Percentiles rank a stretch among this genome's conserved stretches.
phyloP scores from a whole-genome alignment of 2,329 filamentous ascomycete genomes.

The Chrysosporium queenslandicum region DNA sequence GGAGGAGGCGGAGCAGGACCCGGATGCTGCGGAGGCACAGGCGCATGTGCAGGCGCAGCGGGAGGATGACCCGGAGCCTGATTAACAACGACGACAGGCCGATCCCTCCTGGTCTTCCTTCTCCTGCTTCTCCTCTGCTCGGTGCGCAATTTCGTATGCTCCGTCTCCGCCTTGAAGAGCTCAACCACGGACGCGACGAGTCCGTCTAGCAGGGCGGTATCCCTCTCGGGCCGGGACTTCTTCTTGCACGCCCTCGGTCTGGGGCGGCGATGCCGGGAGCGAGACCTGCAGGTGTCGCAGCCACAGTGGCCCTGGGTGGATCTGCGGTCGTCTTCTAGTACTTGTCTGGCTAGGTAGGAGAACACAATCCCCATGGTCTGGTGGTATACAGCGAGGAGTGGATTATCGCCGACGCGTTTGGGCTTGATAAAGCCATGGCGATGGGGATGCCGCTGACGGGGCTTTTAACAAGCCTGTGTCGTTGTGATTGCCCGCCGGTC shows the following conservation, averaged over 20 bases:
- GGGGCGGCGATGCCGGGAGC: neutral
- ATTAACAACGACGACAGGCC: too few species aligned
- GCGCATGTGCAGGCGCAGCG: too few species aligned
- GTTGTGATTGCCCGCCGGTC: neutral
- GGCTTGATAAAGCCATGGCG: neutral
- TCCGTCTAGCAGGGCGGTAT: neutral
- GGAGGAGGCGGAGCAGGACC: neutral
- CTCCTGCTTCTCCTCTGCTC: conserved; percentile 6
- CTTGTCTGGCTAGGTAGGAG: neutral
- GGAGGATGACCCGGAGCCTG: too few species aligned
- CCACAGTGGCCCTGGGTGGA: neutral
- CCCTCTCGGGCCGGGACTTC: neutral
- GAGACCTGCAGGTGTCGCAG: neutral
- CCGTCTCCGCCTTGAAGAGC: conserved; percentile 8
- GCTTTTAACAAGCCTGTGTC: neutral
- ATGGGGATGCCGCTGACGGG: neutral
- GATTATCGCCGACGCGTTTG: neutral
- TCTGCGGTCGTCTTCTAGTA: neutral
- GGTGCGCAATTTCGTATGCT: conserved; percentile 7
- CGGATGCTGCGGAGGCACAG: neutral
- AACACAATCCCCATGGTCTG: neutral
- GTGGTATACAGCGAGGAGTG: neutral
- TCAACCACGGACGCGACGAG: conserved; percentile 1
- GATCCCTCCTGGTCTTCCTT: neutral
- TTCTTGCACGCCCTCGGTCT: neutral